Conservation (phyloP, 176 grass and related monocot species). For the Oryza officinalis region DNA sequence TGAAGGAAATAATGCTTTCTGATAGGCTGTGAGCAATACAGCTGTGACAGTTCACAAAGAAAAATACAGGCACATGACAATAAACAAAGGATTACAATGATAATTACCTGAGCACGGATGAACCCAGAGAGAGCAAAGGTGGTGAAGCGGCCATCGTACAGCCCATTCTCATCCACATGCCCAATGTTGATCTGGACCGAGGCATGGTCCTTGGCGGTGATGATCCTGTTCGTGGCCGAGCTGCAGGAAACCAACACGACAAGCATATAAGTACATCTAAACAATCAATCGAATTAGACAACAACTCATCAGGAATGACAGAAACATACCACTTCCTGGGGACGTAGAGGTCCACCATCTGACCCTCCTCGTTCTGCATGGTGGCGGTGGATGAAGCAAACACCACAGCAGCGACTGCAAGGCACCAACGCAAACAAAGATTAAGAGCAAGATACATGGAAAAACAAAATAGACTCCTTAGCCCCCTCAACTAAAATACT, state of each 20-base stretch:
- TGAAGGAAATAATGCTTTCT: background rate
- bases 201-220: conserved; percentile 72
- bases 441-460: background rate
- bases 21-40: background rate
- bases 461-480: background rate
- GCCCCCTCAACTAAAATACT: background rate
- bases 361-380: conserved; percentile 82
- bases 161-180: conserved; percentile 71
- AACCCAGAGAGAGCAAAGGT: conserved; percentile 81
- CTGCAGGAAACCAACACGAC: conserved; percentile 35
- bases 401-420: conserved; percentile 25
- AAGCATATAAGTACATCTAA: background rate
- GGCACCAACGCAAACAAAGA: background rate
- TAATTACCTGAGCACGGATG: conserved; percentile 72
- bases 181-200: conserved; percentile 87
- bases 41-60: background rate
- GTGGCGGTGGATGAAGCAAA: background rate
- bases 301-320: background rate
- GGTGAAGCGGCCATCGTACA: conserved; percentile 65
- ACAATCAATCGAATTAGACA: background rate
- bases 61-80: background rate
- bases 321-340: conserved; percentile 57
- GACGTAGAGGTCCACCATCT: conserved; percentile 77
- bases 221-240: conserved; percentile 80
- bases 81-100: background rate